Base-by-base conservation (phyloP, 176 grass and related monocot species). In the Calamus simplicifolius region DNA sequence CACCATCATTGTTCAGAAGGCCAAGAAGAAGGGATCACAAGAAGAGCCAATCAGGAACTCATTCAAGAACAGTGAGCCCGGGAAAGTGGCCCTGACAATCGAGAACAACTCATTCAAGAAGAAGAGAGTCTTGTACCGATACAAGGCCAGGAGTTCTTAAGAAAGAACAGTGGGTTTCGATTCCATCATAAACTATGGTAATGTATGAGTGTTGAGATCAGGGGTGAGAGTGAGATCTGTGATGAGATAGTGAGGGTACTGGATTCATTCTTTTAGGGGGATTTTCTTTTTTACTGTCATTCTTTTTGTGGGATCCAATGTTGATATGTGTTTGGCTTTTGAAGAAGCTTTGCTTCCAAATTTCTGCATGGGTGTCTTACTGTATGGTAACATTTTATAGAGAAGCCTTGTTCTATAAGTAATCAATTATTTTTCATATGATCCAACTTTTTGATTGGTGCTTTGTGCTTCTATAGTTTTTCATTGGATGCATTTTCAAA, bases 91-190 rank as follows among this genome's bases (percentile, higher is more conserved):
- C 59, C 73, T 97, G 64, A 97, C 87, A 19, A 66, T 97, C 1
- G 84, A 97, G 75, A 97, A 97, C 67, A 61, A 27, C 15, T 51
- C 84, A 16, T 50, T 48, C 75, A 87, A 72, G 78, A 85, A 88
- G 72, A 97, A 88, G 87, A 91, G 85, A 62, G 93, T 82, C 68
- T 18, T 91, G 4, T 85, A 85, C 67, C 75, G 93, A 54, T 83
- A 88, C 66, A 97, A 91, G 87, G 48, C 63, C 53, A 97, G 80
- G 81, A 80, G 70, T 68, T 27, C 52, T 50, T 69, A 25, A 29
- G 72, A 65, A 53, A 13, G 8, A 13, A 13, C 35, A 13, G 35
- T 0, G 35, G 35, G 35, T 12, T 2, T 13, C 35, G 2, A 43
- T 43, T 12, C 35, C 35, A 12, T 43, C 31, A 13, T 43, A 2